phyloP scores from a whole-genome alignment of 2,329 filamentous ascomycete species.

The Beauveria varroae region DNA sequence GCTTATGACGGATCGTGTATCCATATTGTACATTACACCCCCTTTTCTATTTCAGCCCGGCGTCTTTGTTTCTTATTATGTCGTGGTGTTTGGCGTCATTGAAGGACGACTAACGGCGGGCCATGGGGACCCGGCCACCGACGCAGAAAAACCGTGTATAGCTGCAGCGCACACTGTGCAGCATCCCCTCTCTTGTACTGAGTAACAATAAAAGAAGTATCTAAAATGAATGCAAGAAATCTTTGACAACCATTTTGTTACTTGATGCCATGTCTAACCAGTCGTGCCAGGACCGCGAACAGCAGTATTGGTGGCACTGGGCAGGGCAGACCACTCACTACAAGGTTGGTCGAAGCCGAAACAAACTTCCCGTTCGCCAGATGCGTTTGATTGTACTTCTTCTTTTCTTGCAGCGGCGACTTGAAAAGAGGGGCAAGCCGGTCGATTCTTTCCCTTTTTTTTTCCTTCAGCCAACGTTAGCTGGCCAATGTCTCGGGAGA shows the following conservation, averaged over 20 bases:
- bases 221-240: slow-evolving; percentile 13
- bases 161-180: slow-evolving; percentile 22
- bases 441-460: no score
- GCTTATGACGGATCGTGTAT: slow-evolving; percentile 16
- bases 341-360: no score
- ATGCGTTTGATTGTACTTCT: no score
- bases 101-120: background rate
- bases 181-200: slow-evolving; percentile 34
- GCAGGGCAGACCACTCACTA: no score
- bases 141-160: slow-evolving; percentile 15
- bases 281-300: background rate
- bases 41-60: slow-evolving; percentile 27
- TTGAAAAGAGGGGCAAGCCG: no score
- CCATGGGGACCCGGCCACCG: slow-evolving; percentile 14
- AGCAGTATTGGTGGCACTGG: no score
- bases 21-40: slow-evolving; percentile 26
- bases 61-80: slow-evolving; percentile 24
- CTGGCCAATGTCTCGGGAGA: no score
- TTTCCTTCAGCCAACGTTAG: no score
- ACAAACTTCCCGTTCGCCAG: no score
- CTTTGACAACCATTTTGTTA: no score
- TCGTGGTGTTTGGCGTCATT: slow-evolving; percentile 5
- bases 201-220: slow-evolving; percentile 16
- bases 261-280: background rate
- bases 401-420: no score